Evolutionary conservation across 371 early-diverging fungal genomes (phyloP).

Genomic region (Coemansia linderi): DNA sequence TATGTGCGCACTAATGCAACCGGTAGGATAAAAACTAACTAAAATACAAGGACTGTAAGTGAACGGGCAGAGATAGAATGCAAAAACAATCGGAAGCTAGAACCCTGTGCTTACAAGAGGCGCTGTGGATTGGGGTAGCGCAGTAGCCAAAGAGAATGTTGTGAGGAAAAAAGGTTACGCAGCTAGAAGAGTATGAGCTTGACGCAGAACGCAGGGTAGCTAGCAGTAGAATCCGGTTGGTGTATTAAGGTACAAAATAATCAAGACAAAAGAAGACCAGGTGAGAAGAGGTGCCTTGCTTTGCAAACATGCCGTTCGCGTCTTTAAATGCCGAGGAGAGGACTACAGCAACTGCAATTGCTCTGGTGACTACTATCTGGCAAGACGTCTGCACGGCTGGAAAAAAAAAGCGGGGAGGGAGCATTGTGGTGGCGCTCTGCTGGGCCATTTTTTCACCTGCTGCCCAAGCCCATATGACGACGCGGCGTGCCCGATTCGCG

Average conservation of each 20-base stretch:
- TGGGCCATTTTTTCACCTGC: not conserved
- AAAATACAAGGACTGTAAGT: not conserved
- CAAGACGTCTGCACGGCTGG: not conserved
- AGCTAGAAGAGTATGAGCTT: not conserved
- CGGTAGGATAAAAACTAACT: not conserved
- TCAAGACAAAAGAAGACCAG: not conserved
- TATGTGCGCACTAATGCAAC: not conserved
- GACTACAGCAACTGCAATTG: not conserved
- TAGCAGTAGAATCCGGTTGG: not conserved
- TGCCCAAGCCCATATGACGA: slow-evolving; percentile 9
- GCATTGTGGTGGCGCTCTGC: slow-evolving; percentile 1
- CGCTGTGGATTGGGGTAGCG: slow-evolving; percentile 1
- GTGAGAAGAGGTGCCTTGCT: not conserved
- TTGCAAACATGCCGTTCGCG: not conserved
- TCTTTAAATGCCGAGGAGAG: not conserved
- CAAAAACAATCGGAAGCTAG: not conserved
- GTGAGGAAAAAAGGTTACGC: slow-evolving; percentile 6
- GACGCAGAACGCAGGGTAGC: slow-evolving; percentile 2
- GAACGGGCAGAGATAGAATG: not conserved
- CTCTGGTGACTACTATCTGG: not conserved
- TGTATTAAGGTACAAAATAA: not conserved
- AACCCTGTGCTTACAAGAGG: not conserved
- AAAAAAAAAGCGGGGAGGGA: slow-evolving; percentile 1
- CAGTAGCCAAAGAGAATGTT: slow-evolving; percentile 20
- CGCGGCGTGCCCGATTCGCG: slow-evolving; percentile 8